These are phyloP conservation scores for Ogataea siamensis DNA, from an alignment of 805 yeast species.

Conservation along the genomic window DNA sequence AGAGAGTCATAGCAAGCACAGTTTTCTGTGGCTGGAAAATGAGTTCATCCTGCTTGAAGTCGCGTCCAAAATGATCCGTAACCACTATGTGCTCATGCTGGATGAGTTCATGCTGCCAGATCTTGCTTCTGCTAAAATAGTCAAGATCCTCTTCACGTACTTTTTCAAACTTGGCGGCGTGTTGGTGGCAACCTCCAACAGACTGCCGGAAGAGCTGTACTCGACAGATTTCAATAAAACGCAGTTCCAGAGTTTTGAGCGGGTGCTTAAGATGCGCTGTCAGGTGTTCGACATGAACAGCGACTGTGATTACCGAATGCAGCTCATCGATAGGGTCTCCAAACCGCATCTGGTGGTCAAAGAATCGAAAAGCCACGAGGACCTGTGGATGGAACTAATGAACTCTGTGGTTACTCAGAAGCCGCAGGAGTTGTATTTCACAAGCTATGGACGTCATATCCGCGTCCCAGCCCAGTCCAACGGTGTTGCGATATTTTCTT, in stretches of 20 bases:
- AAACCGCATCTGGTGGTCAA: constrained; percentile 37
- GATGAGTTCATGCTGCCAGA: constrained; percentile 81
- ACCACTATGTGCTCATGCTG: constrained; percentile 56
- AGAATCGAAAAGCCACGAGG: constrained; percentile 27
- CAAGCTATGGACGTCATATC: constrained; percentile 57
- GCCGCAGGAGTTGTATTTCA: constrained; percentile 31
- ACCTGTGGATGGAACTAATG: constrained; percentile 38
- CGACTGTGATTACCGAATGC: constrained; percentile 51
- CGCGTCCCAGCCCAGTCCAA: constrained; percentile 40
- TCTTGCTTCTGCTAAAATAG: constrained; percentile 67
- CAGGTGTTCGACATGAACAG: constrained; percentile 61
- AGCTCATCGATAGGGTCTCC: constrained; percentile 28
- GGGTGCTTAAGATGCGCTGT: constrained; percentile 58
- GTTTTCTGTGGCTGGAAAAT: constrained; percentile 45
- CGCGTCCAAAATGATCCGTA: constrained; percentile 59
- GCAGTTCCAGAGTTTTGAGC: constrained; percentile 56
- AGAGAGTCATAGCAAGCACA: constrained; percentile 32
- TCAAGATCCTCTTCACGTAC: constrained; percentile 61
- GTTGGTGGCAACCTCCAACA: constrained; percentile 68
- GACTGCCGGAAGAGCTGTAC: constrained; percentile 70
- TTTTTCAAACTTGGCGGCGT: constrained; percentile 76
- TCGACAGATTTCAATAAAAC: constrained; percentile 60
- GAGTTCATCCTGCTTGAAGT: constrained; percentile 65
- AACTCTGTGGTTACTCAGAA: constrained; percentile 14
- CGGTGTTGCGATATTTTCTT: constrained; percentile 49